phyloP scores from a whole-genome alignment of 2,329 filamentous ascomycete species.

The Paecilomyces sp. region DNA sequence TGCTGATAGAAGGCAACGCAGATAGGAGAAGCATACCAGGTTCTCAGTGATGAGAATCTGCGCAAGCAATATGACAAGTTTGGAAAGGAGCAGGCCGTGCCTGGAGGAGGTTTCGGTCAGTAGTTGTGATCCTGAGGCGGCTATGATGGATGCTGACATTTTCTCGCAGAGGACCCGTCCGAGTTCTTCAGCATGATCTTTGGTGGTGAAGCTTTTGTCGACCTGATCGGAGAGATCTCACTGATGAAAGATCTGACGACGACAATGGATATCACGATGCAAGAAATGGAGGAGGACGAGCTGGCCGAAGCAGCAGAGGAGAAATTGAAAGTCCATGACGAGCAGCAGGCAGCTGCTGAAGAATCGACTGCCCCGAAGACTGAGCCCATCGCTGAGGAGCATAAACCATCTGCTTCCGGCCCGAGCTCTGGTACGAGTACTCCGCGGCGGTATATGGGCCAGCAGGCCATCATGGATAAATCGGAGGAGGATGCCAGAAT shows the following conservation, averaged over 20 bases:
- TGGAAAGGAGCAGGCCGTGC: conserved; percentile 91
- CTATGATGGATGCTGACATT: conserved; percentile 6
- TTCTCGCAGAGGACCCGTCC: conserved; percentile 64
- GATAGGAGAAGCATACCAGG: conserved; percentile 65
- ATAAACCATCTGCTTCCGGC: conserved; percentile 10
- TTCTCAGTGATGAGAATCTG: conserved; percentile 80
- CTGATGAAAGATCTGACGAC: conserved; percentile 97
- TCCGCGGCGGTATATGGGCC: conserved; percentile 56
- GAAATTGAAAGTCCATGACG: conserved; percentile 40
- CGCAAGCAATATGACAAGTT: conserved; percentile 93
- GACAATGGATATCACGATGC: conserved; percentile 96
- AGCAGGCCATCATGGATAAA: conserved; percentile 81
- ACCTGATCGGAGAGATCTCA: conserved; percentile 97
- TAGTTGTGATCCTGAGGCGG: not conserved
- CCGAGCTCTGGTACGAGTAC: conserved; percentile 37
- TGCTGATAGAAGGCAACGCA: conserved; percentile 17
- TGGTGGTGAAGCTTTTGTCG: conserved; percentile 87
- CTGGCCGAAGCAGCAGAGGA: conserved; percentile 47
- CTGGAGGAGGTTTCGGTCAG: conserved; percentile 77
- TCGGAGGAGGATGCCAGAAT: conserved; percentile 69
- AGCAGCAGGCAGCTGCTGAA: conserved; percentile 47
- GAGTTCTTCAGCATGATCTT: conserved; percentile 99
- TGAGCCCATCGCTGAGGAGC: conserved; percentile 19
- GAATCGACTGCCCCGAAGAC: conserved; percentile 32
- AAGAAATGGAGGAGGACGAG: conserved; percentile 65